Conservation (phyloP, 768 basidiomycete species). For the Mycena capillaripes region DNA sequence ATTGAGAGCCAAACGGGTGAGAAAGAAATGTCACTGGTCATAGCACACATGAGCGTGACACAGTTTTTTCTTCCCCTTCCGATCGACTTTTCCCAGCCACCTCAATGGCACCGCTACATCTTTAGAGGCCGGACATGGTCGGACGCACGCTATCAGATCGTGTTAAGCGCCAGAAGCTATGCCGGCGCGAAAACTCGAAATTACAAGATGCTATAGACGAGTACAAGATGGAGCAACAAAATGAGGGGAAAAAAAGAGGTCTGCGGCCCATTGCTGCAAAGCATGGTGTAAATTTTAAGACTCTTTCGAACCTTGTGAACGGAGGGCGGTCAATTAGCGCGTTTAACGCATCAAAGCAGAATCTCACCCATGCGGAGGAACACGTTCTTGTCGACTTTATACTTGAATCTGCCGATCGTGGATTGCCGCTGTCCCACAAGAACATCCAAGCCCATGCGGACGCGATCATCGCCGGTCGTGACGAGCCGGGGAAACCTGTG, state of each 20-base stretch:
- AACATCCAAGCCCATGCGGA: constrained; percentile 44
- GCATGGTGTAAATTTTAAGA: not conserved
- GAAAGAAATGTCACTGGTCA: constrained; percentile 2
- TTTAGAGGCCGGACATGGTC: not conserved
- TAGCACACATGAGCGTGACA: too few species aligned
- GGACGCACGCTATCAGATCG: not conserved
- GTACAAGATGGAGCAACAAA: not conserved
- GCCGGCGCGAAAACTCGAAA: not conserved
- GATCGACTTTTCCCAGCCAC: not conserved
- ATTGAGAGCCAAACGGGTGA: not conserved
- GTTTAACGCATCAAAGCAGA: constrained; percentile 37
- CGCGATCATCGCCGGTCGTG: constrained; percentile 34
- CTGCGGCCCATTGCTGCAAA: not conserved
- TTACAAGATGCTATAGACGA: not conserved
- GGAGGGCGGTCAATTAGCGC: constrained; percentile 29
- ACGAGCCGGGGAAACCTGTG: constrained; percentile 35
- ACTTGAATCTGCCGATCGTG: constrained; percentile 43
- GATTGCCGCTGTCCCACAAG: constrained; percentile 39
- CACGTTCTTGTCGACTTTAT: constrained; percentile 47
- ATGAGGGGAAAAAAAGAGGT: not conserved
- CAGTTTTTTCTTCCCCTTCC: not conserved
- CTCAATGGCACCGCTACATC: not conserved
- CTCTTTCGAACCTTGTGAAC: not conserved
- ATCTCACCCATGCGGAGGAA: constrained; percentile 46
- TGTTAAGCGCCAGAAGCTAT: not conserved